phyloP scores from a whole-genome alignment of 768 basidiomycete species.

The Mycena venus region DNA sequence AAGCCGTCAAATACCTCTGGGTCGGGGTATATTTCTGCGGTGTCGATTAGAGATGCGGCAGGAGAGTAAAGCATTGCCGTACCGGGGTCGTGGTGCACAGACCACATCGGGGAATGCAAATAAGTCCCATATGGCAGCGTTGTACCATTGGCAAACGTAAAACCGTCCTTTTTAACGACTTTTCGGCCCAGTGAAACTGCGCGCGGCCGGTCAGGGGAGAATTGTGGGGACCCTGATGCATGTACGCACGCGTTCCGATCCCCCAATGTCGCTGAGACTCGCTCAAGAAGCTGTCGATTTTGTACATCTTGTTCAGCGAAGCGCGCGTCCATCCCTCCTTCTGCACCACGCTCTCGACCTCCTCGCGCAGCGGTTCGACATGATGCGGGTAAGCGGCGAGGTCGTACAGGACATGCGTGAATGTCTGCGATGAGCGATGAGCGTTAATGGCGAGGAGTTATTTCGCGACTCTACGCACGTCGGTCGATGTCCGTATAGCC shows the following conservation, averaged over 20 bases:
- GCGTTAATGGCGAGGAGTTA: neutral
- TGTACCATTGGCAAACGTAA: constrained; percentile 39
- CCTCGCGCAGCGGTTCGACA: constrained; percentile 45
- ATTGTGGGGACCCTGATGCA: neutral
- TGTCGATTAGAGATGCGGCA: neutral
- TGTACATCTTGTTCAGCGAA: constrained; percentile 45
- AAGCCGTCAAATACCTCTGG: constrained; percentile 27
- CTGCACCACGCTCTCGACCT: constrained; percentile 45
- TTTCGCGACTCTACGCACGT: constrained; percentile 19
- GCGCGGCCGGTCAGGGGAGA: neutral
- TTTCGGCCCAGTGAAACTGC: constrained; percentile 35
- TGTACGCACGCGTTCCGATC: constrained; percentile 37
- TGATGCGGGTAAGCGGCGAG: constrained; percentile 41
- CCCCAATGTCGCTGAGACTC: constrained; percentile 45
- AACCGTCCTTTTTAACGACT: constrained; percentile 32
- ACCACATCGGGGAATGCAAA: constrained; percentile 25
- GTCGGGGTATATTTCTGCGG: constrained; percentile 26
- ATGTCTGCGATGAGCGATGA: constrained; percentile 32
- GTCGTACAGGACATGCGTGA: constrained; percentile 40
- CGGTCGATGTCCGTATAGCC: constrained; percentile 49
- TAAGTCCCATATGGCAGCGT: constrained; percentile 34
- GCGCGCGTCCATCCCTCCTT: constrained; percentile 45
- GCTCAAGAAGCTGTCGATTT: constrained; percentile 49
- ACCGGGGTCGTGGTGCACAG: constrained; percentile 27
- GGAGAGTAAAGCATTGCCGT: neutral